A percentile compares a stretch with the other conserved stretches of the same genome.
phyloP scores from a whole-genome alignment of 1,284 basidiomycete genomes.

The Malassezia psittaci region DNA sequence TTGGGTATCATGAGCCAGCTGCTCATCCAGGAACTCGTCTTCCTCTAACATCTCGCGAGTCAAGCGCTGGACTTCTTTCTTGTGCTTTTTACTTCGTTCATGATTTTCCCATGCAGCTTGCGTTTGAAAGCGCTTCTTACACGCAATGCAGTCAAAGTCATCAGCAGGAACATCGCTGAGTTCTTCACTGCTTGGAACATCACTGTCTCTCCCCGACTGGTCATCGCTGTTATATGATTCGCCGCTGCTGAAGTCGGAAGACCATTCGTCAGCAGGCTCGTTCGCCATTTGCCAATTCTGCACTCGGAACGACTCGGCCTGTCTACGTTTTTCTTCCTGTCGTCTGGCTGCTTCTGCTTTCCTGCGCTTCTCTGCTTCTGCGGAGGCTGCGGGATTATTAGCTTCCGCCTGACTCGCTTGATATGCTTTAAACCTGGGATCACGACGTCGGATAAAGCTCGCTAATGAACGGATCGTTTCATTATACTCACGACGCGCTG shows the following conservation, averaged over 20 bases:
- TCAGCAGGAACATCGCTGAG: slow-evolving; percentile 10
- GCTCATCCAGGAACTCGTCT: slow-evolving; percentile 7
- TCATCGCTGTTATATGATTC: slow-evolving; percentile 12
- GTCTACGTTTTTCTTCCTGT: slow-evolving; percentile 49
- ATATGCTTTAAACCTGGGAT: slow-evolving; percentile 70
- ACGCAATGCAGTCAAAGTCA: slow-evolving; percentile 89
- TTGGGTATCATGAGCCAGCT: slow-evolving; percentile 13
- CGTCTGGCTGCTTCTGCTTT: slow-evolving; percentile 49
- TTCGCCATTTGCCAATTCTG: slow-evolving; percentile 38
- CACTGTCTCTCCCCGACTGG: not conserved
- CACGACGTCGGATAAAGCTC: slow-evolving; percentile 79
- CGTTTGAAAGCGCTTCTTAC: slow-evolving; percentile 76
- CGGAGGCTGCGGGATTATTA: slow-evolving; percentile 55
- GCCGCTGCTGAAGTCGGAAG: slow-evolving; percentile 27
- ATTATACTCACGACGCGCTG: slow-evolving; percentile 81
- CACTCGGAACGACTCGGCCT: slow-evolving; percentile 53
- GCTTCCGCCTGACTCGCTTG: slow-evolving; percentile 44
- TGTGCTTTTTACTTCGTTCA: slow-evolving; percentile 88
- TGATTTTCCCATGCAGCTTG: slow-evolving; percentile 94
- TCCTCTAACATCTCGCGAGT: slow-evolving; percentile 59
- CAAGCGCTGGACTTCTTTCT: slow-evolving; percentile 56
- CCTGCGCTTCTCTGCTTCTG: slow-evolving; percentile 32
- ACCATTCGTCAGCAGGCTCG: slow-evolving; percentile 17
- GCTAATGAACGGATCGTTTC: slow-evolving; percentile 68
- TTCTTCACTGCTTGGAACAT: slow-evolving; percentile 14